Conservation (phyloP, 805 yeast species). For the Schwanniomyces vanrijiae region DNA sequence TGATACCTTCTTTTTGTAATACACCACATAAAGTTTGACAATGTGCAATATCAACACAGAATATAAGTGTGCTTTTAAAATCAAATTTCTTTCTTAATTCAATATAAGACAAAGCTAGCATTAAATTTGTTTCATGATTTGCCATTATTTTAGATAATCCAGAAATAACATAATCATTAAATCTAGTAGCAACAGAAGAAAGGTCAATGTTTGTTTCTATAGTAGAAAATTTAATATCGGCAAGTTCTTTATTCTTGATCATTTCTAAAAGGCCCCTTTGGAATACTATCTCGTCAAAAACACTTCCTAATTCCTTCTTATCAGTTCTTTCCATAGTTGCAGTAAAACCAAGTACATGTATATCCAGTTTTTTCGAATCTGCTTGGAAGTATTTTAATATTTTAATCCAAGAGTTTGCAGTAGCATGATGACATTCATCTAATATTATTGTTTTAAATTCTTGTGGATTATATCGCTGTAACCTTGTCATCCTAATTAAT, state of each 20-base stretch:
- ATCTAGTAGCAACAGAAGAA: constrained; percentile 21
- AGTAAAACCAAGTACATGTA: constrained; percentile 77
- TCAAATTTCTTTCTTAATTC: constrained; percentile 29
- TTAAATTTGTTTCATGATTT: constrained; percentile 50
- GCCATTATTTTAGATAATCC: constrained; percentile 58
- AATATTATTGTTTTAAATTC: constrained; percentile 73
- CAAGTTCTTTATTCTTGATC: constrained; percentile 67
- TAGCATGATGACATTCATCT: constrained; percentile 94
- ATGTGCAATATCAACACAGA: constrained; percentile 76
- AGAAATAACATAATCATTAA: constrained; percentile 55
- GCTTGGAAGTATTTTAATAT: constrained; percentile 63
- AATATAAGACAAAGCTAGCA: constrained; percentile 55
- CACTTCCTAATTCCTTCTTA: constrained; percentile 52
- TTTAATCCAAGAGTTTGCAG: constrained; percentile 63
- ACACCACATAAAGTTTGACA: constrained; percentile 51
- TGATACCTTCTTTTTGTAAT: constrained; percentile 60
- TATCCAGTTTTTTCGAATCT: constrained; percentile 32
- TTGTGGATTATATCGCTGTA: constrained; percentile 52
- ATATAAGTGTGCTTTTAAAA: constrained; percentile 66
- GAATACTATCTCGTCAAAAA: constrained; percentile 73
- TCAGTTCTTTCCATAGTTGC: constrained; percentile 87
- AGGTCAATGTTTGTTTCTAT: constrained; percentile 51
- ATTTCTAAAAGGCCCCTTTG: constrained; percentile 64
- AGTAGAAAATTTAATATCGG: constrained; percentile 64
- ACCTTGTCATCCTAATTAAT: constrained; percentile 44